Evolutionary conservation across 495 filamentous ascomycete genomes (phyloP), one percentile per base, ranked within the genome.

Genomic region (Niebla homalea): DNA sequence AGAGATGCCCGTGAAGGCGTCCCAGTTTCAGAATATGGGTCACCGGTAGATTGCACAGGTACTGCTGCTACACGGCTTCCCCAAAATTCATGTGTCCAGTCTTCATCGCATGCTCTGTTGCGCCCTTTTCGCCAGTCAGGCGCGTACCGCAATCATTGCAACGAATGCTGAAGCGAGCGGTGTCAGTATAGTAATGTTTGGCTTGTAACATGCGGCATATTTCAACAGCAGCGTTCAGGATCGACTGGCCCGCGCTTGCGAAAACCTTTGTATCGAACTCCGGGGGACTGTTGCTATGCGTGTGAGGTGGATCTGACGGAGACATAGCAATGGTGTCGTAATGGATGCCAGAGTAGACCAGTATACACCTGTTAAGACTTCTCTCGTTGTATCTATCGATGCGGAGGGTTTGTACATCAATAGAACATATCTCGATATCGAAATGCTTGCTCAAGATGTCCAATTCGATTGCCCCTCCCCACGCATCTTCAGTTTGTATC

Each of bases 321-420:
- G 75, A 78, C 57, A 93, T 73, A 0, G 84, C 85, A 45, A 96
- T 79, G n/a, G 84, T 79, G 63, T 98, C 92, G 63, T 98, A 98
- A 60, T 98, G 92, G 47, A 97, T 90, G 0, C 88, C 89, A 0
- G 85, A 89, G 64, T 96, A 98, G 2, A 96, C 80, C 25, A 98
- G 69, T 36, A 97, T 79, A 64, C 87, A 87, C 25, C 89, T 70
- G 18, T 71, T 76, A 1, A 70, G 61, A 22, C 73, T 75, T 1
- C 80, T 80, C 59, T 95, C 87, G 54, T 94, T 95, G 62, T 93
- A 93, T 18, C 75, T 73, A 58, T 94, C 85, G 5, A 83, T 68
- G 12, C 78, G 69, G 16, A 79, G 59, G 22, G 78, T 77, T 50
- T 83, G 78, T 18, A 87, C 84, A 62, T 94, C 86, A 36, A 94